Evolutionary conservation across 2,329 filamentous ascomycete genomes (phyloP), one percentile per base, ranked within the genome.

Genomic region (Alternaria arborescens): DNA sequence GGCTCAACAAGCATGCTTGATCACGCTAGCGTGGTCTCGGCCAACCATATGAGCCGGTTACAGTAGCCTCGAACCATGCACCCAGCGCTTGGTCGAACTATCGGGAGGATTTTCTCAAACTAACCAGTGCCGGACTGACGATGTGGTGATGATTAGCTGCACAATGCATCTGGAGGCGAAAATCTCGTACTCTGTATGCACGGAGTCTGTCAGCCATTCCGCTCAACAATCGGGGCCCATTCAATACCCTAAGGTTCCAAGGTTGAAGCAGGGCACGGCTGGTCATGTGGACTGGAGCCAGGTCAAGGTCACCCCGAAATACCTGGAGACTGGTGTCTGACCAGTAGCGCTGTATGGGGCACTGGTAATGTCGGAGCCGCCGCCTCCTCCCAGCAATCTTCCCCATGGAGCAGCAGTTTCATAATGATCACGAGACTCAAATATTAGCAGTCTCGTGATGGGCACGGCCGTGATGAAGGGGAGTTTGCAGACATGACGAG

Each of bases 1-100:
- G 69, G 68, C 69, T 72, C 67, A 70, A 72, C 69, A 73, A 70
- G 68, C 65, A 55, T 57, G 62, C 67, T 68, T 70, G 61, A 52
- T 26, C 43, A 24, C 16, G 40, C 44, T 66, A 66, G 68, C 56
- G 58, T 51, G 46, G 55, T 61, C 61, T 70, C 52, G 64, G 58
- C 65, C 58, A 57, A 51, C 50, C 55, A 61, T 40, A 55, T 22
- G 36, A 26, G 55, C 58, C 53, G 60, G 57, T 47, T 46, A 51
- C 42, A 3, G 24, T 41, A 56, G 62, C 55, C 44, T 53, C 40
- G 42, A 42, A 40, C 52, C 22, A 38, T 55, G 42, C 20, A 44
- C 18, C 30, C 24, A 43, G 56, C 60, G 53, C 64, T 60, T 67
- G 70, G 70, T 63, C 59, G 64, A 64, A 70, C 62, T 72, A 58